Evolutionary conservation across 129 eudicot genomes (phyloP), one percentile per base, ranked within the genome.

Genomic region (Heracleum sosnowskyi): DNA sequence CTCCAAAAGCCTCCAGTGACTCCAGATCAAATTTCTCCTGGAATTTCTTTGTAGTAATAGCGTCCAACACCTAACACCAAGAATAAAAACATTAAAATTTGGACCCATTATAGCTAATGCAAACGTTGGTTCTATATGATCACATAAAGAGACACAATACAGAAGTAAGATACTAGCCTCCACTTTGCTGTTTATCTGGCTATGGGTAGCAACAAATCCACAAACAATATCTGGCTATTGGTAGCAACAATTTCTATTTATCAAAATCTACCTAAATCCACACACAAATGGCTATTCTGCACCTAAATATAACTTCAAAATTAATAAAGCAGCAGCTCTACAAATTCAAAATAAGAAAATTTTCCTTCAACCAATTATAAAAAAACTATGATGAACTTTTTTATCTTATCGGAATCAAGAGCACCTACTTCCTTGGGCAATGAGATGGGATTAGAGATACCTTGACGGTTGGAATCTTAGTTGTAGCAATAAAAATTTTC

Each of bases 1-100:
- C 98, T 5, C 98, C 98, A 55, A 95, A 86, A 74, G 97, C 89
- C 88, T 91, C 98, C 26, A 95, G 79, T 41, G 98, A 95, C 82
- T 95, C 97, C 74, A 95, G 78, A 85, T 90, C 89, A 79, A 85
- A 81, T 11, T 69, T 76, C 83, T 95, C 98, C 73, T 79, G 90
- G 85, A 97, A 95, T 53, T 83, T 82, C 63, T 90, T 95, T 0
- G 98, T 88, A 15, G 98, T 95, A 8, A 91, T 84, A 34, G 96
- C 97, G 76, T 95, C 98, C 89, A 95, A 82, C 47, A 95, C 84
- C 98, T 73, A 13, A 15, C 5, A 42, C 33, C 24, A 26, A 28
- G 37, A 20, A 16, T 5, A 9, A n/a, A 60, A n/a, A 60, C 0
- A 4, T 31, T 66, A 66, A 12, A 31, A 31, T 31, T 33, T 31